phyloP scores from a whole-genome alignment of 176 grass and related monocot genomes.

The Stipa capillata region DNA sequence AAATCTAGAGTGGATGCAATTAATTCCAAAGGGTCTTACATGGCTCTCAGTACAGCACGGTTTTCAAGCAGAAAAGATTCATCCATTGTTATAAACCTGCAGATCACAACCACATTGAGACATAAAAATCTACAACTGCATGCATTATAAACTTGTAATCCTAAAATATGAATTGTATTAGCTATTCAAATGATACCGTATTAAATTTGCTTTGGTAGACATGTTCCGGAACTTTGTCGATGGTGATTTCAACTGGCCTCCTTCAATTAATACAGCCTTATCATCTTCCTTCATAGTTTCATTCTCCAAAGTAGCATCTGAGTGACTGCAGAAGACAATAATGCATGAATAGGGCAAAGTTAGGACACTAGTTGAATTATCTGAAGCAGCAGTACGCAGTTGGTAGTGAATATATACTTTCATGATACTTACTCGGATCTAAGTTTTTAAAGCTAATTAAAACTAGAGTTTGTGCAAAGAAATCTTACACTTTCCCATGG shows the following conservation, averaged over 20 bases:
- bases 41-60: slow-evolving; percentile 54
- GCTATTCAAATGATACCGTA: slow-evolving; percentile 23
- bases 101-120: slow-evolving; percentile 4
- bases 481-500: slow-evolving; percentile 56
- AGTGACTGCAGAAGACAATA: slow-evolving; percentile 26
- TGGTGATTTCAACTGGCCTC: slow-evolving; percentile 38
- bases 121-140: not conserved
- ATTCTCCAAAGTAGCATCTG: slow-evolving; percentile 44
- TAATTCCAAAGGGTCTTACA: slow-evolving; percentile 48
- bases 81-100: slow-evolving; percentile 79
- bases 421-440: not conserved
- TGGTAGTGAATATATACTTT: not conserved
- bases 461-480: not conserved
- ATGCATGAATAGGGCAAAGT: not conserved
- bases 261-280: slow-evolving; percentile 50
- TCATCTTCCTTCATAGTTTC: slow-evolving; percentile 39
- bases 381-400: not conserved
- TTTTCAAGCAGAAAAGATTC: slow-evolving; percentile 79
- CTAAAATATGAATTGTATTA: not conserved
- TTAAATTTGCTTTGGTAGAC: slow-evolving; percentile 45
- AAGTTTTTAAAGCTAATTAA: not conserved
- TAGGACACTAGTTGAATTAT: not conserved
- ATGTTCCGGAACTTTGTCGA: slow-evolving; percentile 40
- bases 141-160: not conserved
- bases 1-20: not conserved